A percentile compares a stretch with the other conserved stretches of the same genome.
phyloP scores from a whole-genome alignment of 164 flowering plant genomes.

The Cinnamomum chago region DNA sequence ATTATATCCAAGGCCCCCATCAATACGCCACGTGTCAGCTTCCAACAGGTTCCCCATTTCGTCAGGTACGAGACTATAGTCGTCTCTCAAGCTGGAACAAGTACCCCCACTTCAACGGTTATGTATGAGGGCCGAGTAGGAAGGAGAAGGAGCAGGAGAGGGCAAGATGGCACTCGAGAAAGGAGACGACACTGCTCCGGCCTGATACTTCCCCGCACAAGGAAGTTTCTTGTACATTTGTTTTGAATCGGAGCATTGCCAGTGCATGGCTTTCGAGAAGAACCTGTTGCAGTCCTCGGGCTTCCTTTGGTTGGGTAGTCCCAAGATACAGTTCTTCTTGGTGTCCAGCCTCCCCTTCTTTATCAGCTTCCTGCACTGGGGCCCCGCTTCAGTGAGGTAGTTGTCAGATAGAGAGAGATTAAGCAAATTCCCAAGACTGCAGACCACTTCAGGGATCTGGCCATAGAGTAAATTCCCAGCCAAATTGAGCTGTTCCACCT shows the following conservation, averaged over 20 bases:
- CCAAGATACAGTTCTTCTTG: constrained; percentile 15
- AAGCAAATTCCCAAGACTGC: constrained; percentile 21
- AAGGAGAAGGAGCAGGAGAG: background rate
- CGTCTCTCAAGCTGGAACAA: no score
- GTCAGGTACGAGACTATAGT: no score
- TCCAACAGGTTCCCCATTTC: no score
- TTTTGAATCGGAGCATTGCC: background rate
- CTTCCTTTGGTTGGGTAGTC: constrained; percentile 9
- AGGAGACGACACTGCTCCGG: background rate
- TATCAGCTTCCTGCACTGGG: constrained; percentile 9
- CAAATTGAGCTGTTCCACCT: constrained; percentile 34
- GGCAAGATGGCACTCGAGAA: background rate
- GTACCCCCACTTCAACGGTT: background rate
- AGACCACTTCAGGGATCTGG: constrained; percentile 43
- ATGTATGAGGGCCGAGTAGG: background rate
- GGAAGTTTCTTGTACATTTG: background rate
- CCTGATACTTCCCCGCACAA: background rate
- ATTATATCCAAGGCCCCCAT: no score
- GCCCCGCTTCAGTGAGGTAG: constrained; percentile 15
- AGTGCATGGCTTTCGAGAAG: background rate
- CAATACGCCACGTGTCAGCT: no score
- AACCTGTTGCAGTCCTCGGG: constrained; percentile 7
- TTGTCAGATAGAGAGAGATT: constrained; percentile 15
- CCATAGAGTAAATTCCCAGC: constrained; percentile 44
- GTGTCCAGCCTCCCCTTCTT: constrained; percentile 6